A percentile compares a stretch with the other conserved stretches of the same genome.
phyloP scores from a whole-genome alignment of 495 filamentous ascomycete species.

The Podospora australis region DNA sequence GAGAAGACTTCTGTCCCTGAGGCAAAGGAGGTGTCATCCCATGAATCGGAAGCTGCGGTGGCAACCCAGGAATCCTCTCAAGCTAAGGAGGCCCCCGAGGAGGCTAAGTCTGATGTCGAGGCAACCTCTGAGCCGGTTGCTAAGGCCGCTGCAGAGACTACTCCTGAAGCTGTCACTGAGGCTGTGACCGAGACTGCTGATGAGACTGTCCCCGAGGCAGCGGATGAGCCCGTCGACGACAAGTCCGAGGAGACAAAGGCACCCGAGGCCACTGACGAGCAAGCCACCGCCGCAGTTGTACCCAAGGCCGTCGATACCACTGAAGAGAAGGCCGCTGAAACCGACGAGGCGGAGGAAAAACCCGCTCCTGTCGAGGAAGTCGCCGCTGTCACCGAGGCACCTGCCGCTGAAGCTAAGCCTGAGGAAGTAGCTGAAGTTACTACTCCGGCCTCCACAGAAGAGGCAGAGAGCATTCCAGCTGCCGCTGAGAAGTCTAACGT shows the following conservation, averaged over 20 bases:
- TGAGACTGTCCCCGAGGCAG: constrained; percentile 6
- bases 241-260: constrained; percentile 7
- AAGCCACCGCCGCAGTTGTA: constrained; percentile 3
- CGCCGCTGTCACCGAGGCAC: not conserved
- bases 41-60: constrained; percentile 2
- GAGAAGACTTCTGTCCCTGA: constrained; percentile 1
- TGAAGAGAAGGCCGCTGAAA: constrained; percentile 8
- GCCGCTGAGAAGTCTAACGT: constrained; percentile 1
- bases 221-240: not conserved
- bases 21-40: not conserved
- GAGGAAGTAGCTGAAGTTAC: not conserved
- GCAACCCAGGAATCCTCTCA: constrained; percentile 8
- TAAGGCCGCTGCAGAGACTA: constrained; percentile 2
- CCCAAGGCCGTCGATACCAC: not conserved
- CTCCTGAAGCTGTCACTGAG: not conserved
- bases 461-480: constrained; percentile 10
- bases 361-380: not conserved
- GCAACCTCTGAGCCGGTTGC: not conserved
- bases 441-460: constrained; percentile 6
- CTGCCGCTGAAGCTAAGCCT: not conserved
- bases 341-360: constrained; percentile 1
- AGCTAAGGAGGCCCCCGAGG: constrained; percentile 12
- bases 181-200: not conserved
- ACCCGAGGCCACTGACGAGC: constrained; percentile 4
- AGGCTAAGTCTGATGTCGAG: constrained; percentile 9